These are phyloP conservation scores for Fusarium setosum DNA, from an alignment of 2,329 filamentous ascomycete species.

Conservation along the genomic window DNA sequence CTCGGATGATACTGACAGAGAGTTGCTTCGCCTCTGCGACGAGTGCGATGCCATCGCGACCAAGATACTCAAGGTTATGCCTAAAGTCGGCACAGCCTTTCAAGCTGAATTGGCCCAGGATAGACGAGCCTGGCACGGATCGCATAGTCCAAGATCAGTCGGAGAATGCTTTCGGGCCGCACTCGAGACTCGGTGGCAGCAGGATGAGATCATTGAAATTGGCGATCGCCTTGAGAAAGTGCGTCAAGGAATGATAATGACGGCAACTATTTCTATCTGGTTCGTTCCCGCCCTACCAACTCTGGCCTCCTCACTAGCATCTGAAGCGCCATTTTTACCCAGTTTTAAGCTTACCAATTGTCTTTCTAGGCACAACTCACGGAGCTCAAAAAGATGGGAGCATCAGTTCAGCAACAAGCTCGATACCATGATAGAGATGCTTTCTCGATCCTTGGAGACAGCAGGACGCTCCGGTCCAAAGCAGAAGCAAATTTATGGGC, in stretches of 20 bases:
- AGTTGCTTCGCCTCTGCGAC: neutral
- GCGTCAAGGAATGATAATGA: constrained; percentile 4
- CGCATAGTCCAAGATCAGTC: neutral
- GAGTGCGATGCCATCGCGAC: neutral
- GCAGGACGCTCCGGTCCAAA: neutral
- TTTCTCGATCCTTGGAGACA: neutral
- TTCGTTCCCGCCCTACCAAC: neutral
- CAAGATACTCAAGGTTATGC: neutral
- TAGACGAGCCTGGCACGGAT: too few species aligned
- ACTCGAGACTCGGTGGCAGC: too few species aligned
- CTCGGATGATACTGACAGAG: neutral
- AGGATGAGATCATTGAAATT: too few species aligned
- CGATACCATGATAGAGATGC: constrained; percentile 1
- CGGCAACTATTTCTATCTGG: constrained; percentile 1
- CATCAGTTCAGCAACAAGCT: constrained; percentile 8
- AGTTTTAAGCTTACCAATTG: neutral
- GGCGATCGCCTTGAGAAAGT: neutral
- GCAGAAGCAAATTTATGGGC: neutral
- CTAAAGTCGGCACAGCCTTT: neutral
- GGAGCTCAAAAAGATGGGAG: constrained; percentile 2
- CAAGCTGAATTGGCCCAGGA: neutral
- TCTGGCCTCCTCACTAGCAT: too few species aligned
- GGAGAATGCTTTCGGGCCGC: neutral
- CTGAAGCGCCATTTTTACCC: too few species aligned
- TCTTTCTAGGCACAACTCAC: neutral